phyloP scores from a whole-genome alignment of 441 rosid genomes.

The Arabidopsis lyrata region DNA sequence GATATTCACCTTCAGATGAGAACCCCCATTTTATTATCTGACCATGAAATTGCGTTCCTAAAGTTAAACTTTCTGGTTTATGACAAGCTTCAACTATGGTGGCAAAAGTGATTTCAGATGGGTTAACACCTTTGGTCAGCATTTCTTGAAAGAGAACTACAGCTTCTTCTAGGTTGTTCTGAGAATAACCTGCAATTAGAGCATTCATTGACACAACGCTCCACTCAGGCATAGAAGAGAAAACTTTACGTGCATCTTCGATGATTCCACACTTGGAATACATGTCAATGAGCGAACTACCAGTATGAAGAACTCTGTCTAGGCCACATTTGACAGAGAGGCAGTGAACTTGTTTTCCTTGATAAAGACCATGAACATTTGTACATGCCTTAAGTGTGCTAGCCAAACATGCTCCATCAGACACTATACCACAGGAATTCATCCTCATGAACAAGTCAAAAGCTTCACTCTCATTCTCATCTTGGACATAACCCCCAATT shows the following conservation, averaged over 20 bases:
- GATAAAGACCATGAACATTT: conserved; percentile 60
- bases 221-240: conserved; percentile 61
- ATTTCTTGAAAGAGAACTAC: conserved; percentile 63
- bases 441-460: conserved; percentile 68
- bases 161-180: conserved; percentile 60
- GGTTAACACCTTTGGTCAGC: conserved; percentile 61
- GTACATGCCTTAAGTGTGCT: conserved; percentile 89
- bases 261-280: conserved; percentile 71
- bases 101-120: conserved; percentile 77
- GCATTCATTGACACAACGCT: conserved; percentile 86
- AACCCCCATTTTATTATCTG: conserved; percentile 63
- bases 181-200: conserved; percentile 77
- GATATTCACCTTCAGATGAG: conserved; percentile 65
- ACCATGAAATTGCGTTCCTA: conserved; percentile 79
- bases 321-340: conserved; percentile 69
- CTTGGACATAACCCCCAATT: conserved; percentile 84
- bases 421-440: conserved; percentile 57
- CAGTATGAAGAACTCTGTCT: conserved; percentile 76
- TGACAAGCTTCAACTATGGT: conserved; percentile 82
- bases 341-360: conserved; percentile 75
- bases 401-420: conserved; percentile 84
- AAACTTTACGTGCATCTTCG: conserved; percentile 55
- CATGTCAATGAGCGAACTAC: conserved; percentile 92
- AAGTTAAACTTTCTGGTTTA: conserved; percentile 55
- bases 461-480: conserved; percentile 72